These are phyloP conservation scores for Claviceps sp. DNA, from an alignment of 2,329 filamentous ascomycete species.

Conservation along the genomic window DNA sequence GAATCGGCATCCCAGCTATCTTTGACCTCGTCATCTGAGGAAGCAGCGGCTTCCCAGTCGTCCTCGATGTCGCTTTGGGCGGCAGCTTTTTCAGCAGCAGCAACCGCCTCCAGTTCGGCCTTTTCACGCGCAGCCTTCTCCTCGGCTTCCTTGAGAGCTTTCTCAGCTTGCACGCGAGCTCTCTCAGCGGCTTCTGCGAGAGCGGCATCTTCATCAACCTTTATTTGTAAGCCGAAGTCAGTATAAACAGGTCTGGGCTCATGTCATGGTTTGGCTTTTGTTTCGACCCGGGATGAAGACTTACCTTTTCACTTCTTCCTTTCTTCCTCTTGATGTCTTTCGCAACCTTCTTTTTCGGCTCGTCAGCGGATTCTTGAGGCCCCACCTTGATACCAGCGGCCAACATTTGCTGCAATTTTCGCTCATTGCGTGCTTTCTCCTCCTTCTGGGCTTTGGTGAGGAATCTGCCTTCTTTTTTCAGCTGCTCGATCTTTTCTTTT, in stretches of 20 bases:
- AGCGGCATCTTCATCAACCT: constrained; percentile 61
- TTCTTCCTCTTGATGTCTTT: constrained; percentile 75
- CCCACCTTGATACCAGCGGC: constrained; percentile 64
- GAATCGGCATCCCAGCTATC: constrained; percentile 90
- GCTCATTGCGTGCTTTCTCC: constrained; percentile 64
- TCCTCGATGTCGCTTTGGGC: constrained; percentile 53
- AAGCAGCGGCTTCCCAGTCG: constrained; percentile 80
- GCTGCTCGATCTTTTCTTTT: constrained; percentile 73
- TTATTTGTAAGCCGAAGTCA: constrained; percentile 17
- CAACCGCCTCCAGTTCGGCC: constrained; percentile 42
- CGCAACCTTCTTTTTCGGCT: constrained; percentile 63
- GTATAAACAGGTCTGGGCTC: not conserved
- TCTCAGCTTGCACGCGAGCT: constrained; percentile 54
- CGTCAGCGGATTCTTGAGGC: constrained; percentile 38
- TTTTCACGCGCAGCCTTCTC: constrained; percentile 45
- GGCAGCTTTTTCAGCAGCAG: constrained; percentile 40
- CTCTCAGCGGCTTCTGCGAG: constrained; percentile 68
- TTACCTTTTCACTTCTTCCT: constrained; percentile 44
- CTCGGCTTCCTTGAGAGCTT: constrained; percentile 47
- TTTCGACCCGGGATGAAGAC: not conserved
- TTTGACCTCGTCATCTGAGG: constrained; percentile 62
- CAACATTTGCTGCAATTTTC: constrained; percentile 75
- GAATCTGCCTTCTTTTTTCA: constrained; percentile 80
- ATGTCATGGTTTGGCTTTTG: not conserved
- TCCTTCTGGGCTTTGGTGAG: constrained; percentile 77